Evolutionary conservation across 441 rosid species (phyloP).

Genomic region (Gossypium laxum): DNA sequence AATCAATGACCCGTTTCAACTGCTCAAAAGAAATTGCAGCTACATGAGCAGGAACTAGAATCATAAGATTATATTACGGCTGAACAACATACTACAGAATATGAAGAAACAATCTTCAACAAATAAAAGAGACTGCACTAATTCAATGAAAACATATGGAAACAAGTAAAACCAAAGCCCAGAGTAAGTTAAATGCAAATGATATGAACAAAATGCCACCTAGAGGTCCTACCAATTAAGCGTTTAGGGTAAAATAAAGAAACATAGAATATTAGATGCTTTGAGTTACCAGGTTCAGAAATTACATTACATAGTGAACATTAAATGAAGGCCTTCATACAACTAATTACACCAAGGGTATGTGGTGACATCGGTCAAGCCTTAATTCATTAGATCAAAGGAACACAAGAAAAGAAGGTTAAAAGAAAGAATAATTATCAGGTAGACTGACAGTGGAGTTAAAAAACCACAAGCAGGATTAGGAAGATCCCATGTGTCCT

Average conservation of each 20-base stretch:
- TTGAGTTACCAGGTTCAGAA: not conserved
- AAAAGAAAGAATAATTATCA: not conserved
- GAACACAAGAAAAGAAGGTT: not conserved
- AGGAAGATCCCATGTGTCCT: not conserved
- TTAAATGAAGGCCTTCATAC: not conserved
- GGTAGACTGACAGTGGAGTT: not conserved
- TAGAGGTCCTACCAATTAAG: not conserved
- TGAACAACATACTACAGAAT: not conserved
- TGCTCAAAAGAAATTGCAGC: constrained; percentile 28
- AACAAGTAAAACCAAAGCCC: not conserved
- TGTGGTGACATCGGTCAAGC: not conserved
- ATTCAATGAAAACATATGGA: not conserved
- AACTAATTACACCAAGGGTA: not conserved
- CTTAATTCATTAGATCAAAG: not conserved
- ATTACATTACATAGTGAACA: not conserved
- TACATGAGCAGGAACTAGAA: constrained; percentile 10
- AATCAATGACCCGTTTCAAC: constrained; percentile 70
- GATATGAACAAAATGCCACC: not conserved
- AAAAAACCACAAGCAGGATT: not conserved
- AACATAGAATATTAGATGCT: not conserved
- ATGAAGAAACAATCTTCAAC: not conserved
- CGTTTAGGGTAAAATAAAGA: not conserved
- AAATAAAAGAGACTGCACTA: constrained; percentile 2
- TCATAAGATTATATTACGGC: not conserved
- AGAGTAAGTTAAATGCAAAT: not conserved